A percentile compares a stretch with the other conserved stretches of the same genome.
These are phyloP conservation scores for Leccinum holopus DNA, from an alignment of 1,284 basidiomycete species.

Conservation along the genomic window DNA sequence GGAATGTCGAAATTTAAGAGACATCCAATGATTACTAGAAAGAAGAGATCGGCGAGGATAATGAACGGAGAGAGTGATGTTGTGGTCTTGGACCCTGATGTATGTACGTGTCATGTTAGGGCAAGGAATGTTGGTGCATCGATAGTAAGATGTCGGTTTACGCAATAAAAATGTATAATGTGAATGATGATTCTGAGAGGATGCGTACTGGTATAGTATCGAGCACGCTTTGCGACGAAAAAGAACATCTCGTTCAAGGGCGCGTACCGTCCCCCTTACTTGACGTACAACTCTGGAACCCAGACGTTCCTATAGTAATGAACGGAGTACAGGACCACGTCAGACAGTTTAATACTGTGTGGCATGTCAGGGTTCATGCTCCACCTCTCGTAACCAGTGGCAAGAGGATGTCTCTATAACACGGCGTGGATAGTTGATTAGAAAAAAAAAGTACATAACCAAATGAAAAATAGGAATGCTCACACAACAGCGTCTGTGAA, in stretches of 20 bases:
- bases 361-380: slow-evolving; percentile 6
- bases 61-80: not conserved
- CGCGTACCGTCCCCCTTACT: not conserved
- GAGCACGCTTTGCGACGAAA: not conserved
- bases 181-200: not conserved
- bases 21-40: not conserved
- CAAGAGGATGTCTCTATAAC: slow-evolving; percentile 4
- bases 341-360: not conserved
- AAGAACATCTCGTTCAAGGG: not conserved
- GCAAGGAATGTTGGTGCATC: not conserved
- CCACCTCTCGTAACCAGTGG: slow-evolving; percentile 16
- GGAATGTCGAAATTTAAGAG: not conserved
- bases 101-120: not conserved
- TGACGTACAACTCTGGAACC: slow-evolving; percentile 23
- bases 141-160: not conserved
- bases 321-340: slow-evolving; percentile 15
- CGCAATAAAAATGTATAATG: not conserved
- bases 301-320: slow-evolving; percentile 23
- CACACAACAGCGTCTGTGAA: slow-evolving; percentile 6
- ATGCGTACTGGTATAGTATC: not conserved
- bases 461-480: not conserved
- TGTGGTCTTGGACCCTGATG: not conserved
- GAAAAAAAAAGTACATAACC: not conserved
- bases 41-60: not conserved
- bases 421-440: not conserved